These are phyloP conservation scores for Sanguinoderma infundibulare DNA, from an alignment of 1,284 basidiomycete species.

Conservation along the genomic window DNA sequence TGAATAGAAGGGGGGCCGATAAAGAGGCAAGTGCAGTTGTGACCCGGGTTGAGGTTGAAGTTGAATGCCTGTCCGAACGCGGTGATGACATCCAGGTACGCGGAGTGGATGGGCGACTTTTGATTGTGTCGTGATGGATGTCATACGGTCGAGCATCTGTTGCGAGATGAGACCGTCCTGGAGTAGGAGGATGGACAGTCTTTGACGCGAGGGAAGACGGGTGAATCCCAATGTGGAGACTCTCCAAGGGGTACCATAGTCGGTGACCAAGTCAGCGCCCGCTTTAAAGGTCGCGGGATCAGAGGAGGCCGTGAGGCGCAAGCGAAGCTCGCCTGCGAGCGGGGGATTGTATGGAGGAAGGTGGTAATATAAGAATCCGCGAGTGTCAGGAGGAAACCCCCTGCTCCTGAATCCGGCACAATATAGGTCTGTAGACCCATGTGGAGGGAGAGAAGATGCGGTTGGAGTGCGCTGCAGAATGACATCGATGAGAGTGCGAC, in stretches of 20 bases:
- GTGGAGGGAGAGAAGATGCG: too few species aligned
- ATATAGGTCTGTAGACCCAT: too few species aligned
- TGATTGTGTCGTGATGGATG: too few species aligned
- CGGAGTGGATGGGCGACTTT: too few species aligned
- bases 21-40: background rate
- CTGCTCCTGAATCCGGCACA: too few species aligned
- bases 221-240: too few species aligned
- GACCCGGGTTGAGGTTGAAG: background rate
- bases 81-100: background rate
- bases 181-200: background rate
- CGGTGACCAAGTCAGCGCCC: background rate
- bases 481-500: slow-evolving; percentile 28
- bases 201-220: background rate
- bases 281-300: background rate
- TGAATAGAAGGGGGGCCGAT: background rate
- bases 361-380: background rate
- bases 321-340: background rate
- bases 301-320: background rate
- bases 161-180: background rate
- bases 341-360: background rate
- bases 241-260: background rate
- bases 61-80: background rate
- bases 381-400: background rate
- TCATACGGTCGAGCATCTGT: background rate
- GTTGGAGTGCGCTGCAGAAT: too few species aligned